Evolutionary conservation across 1,139 yeast species (phyloP).

Genomic region (Sugiyamaella novakii): DNA sequence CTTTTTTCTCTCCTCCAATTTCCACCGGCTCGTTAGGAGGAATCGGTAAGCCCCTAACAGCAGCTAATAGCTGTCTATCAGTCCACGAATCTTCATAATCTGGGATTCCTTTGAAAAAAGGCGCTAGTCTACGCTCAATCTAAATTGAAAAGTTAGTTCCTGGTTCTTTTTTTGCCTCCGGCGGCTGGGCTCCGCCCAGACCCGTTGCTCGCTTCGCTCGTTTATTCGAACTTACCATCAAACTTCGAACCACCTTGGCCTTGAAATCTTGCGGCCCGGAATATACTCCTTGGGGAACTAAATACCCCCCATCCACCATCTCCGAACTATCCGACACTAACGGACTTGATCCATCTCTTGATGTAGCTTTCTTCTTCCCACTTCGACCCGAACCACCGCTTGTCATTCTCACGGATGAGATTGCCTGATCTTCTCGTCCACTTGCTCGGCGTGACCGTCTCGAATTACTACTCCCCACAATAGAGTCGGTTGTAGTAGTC

Average conservation of each 20-base stretch:
- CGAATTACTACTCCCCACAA: background rate
- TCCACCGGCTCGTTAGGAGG: conserved; percentile 22
- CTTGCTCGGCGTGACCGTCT: background rate
- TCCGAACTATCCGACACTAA: conserved; percentile 45
- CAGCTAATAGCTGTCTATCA: conserved; percentile 64
- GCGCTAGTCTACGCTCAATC: conserved; percentile 71
- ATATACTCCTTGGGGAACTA: conserved; percentile 88
- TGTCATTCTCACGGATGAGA: background rate
- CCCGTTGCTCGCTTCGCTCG: background rate
- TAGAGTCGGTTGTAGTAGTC: conserved; percentile 12
- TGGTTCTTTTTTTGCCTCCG: background rate
- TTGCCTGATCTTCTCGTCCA: background rate
- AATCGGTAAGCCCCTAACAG: conserved; percentile 46
- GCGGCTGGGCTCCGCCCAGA: background rate
- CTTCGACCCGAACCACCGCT: conserved; percentile 4
- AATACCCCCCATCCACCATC: conserved; percentile 50
- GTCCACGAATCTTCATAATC: conserved; percentile 78
- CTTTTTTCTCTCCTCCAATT: background rate
- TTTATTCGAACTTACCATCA: conserved; percentile 47
- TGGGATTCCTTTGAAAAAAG: conserved; percentile 87
- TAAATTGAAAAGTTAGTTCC: too few relatives aligned
- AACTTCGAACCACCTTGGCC: conserved; percentile 64
- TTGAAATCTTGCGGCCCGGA: conserved; percentile 74
- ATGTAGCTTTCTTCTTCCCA: conserved; percentile 14
- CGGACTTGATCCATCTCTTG: conserved; percentile 13